A percentile compares a stretch with the other conserved stretches of the same genome.
phyloP scores from a whole-genome alignment of 192 early-diverging fungal species.

The Gonapodya prolifera region DNA sequence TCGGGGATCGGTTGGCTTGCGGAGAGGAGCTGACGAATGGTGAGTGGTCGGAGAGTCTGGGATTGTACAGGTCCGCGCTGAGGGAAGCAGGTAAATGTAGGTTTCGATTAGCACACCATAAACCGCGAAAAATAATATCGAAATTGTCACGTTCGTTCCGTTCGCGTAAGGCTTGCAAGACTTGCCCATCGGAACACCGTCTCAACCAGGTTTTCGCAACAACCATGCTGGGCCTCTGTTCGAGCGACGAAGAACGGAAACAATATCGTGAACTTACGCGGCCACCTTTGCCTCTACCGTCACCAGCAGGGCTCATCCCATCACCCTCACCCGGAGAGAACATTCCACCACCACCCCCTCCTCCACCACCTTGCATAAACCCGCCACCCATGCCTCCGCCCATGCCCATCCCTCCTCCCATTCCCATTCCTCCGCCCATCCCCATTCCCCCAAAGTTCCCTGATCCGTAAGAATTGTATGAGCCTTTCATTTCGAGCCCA shows the following conservation, averaged over 20 bases:
- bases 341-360: neutral
- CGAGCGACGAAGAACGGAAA: neutral
- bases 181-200: neutral
- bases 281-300: neutral
- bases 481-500: neutral
- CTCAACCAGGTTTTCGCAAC: neutral
- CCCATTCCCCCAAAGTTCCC: neutral
- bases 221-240: neutral
- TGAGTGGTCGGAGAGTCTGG: constrained; percentile 68
- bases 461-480: neutral
- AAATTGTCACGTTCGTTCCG: neutral
- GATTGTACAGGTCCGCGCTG: constrained; percentile 5
- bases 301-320: neutral
- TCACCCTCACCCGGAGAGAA: neutral
- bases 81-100: neutral
- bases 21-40: constrained; percentile 58
- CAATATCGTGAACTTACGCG: neutral
- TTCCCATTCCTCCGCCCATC: neutral
- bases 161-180: neutral
- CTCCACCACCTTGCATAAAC: neutral
- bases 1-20: constrained; percentile 36
- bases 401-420: neutral
- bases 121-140: neutral
- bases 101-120: neutral
- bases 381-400: neutral